Percentiles rank a stretch among this genome's conserved stretches.
Evolutionary conservation across 1,284 basidiomycete genomes (phyloP).

Genomic region (Pyrrhoderma noxium): DNA sequence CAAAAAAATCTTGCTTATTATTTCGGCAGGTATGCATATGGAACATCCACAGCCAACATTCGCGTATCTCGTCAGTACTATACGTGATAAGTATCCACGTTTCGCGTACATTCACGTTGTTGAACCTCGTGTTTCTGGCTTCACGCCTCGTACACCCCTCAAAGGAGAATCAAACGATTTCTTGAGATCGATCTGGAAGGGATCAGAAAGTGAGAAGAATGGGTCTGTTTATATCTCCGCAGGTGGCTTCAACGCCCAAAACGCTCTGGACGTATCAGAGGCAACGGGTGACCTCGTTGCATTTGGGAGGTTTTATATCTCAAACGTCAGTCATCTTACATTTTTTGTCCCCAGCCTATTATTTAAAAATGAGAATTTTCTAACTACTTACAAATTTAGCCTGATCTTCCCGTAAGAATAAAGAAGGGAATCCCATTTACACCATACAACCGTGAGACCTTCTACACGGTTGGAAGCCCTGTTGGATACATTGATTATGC

Average conservation of each 20-base stretch:
- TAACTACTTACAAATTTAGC: too few relatives aligned
- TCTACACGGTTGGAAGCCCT: conserved; percentile 12
- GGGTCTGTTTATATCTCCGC: conserved; percentile 33
- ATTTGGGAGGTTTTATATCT: conserved; percentile 43
- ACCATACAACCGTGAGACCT: conserved; percentile 17
- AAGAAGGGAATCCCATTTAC: conserved; percentile 15
- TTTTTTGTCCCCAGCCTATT: too few relatives aligned
- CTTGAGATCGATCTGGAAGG: conserved; percentile 28
- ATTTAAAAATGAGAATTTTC: too few relatives aligned
- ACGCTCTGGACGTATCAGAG: conserved; percentile 26
- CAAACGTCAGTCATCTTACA: conserved; percentile 30
- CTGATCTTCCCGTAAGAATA: conserved; percentile 18
- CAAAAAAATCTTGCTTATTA: neutral
- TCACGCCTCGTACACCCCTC: conserved; percentile 11
- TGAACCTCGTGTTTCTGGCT: conserved; percentile 28
- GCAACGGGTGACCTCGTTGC: conserved; percentile 34
- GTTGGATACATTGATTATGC: conserved; percentile 18
- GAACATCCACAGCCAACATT: conserved; percentile 36
- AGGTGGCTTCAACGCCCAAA: conserved; percentile 27
- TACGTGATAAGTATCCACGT: conserved; percentile 33
- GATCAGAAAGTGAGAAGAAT: conserved; percentile 8
- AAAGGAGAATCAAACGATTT: conserved; percentile 28
- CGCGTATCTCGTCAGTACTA: conserved; percentile 28
- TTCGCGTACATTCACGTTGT: conserved; percentile 54
- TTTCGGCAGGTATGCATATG: conserved; percentile 26